Base-by-base conservation (phyloP, 192 early-diverging fungal genomes). In the Podila verticillata region DNA sequence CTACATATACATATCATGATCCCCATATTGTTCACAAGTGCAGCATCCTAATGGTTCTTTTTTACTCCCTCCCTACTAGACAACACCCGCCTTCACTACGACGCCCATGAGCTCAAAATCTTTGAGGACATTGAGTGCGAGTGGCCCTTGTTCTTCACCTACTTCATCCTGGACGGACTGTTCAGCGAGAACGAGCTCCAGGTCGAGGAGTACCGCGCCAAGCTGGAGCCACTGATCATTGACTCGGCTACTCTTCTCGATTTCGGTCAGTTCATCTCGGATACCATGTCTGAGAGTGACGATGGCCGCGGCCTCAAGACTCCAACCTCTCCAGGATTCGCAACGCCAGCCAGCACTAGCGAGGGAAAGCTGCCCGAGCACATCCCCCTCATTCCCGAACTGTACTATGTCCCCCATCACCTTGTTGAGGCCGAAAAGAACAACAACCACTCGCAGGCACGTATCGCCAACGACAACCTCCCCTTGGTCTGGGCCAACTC, bases 71-170 rank as follows among this genome's bases (percentile, higher is more conserved):
- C 29, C 15, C 5, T 19, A 9, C 0, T 61, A 83, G 92, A 96
- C 69, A 88, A 84, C 19, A 74, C 73, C 9, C 93, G 94, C 62
- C 84, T 96, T 29, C 89, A 95, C 68, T 96, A 96, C 74, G 90
- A 95, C 30, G 85, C 93, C 2, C 89, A 90, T 36, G 95, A 96
- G 75, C 87, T 96, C 65, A 89, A 90, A 68, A 86, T 92, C 17
- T 96, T 96, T 84, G 93, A 95, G 68, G 81, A 91, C 61, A 89
- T 96, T 44, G 95, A 96, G 77, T 94, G 90, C 49, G 95, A 96
- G 74, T 96, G 95, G 95, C 95, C 95, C 10, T 73, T 96, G 13
- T 96, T 96, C 71, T 96, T 93, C 65, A 95, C 95, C 10, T 96
- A 96, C 74, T 83, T 95, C 80, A 89, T 96, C 61, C 75, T 96